Evolutionary conservation across 129 eudicot genomes (phyloP).

Genomic region (Lactuca saligna): DNA sequence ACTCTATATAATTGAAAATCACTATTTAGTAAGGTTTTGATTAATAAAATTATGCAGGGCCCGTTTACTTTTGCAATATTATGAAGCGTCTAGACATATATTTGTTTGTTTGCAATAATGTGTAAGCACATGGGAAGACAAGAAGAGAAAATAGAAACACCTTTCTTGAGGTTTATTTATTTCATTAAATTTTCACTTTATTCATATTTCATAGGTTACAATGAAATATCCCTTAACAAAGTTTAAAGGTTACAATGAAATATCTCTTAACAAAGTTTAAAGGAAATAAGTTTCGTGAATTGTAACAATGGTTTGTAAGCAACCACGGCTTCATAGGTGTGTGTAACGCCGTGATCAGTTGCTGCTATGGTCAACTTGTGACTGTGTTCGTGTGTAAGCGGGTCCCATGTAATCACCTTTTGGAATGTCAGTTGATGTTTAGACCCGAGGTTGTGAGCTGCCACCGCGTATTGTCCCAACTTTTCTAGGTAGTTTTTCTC

Average conservation of each 20-base stretch:
- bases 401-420: constrained; percentile 23
- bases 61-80: not conserved
- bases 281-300: constrained; percentile 35
- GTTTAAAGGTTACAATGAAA: constrained; percentile 22
- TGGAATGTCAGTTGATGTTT: constrained; percentile 22
- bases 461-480: constrained; percentile 32
- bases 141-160: constrained; percentile 1
- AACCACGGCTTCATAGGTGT: constrained; percentile 37
- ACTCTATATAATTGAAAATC: not conserved
- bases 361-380: constrained; percentile 35
- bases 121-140: not conserved
- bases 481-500: constrained; percentile 14
- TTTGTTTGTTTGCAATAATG: constrained; percentile 2
- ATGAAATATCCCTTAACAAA: constrained; percentile 4
- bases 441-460: constrained; percentile 28
- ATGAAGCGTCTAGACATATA: not conserved
- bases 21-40: not conserved
- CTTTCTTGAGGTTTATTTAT: constrained; percentile 4
- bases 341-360: constrained; percentile 16
- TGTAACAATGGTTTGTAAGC: constrained; percentile 28
- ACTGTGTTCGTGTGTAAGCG: constrained; percentile 9
- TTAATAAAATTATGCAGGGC: not conserved
- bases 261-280: constrained; percentile 15
- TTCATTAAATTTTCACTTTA: constrained; percentile 1
- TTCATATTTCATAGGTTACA: not conserved